A percentile compares a stretch with the other conserved stretches of the same genome.
phyloP scores from a whole-genome alignment of 768 basidiomycete genomes.

The Sistotremastrum suecicum region DNA sequence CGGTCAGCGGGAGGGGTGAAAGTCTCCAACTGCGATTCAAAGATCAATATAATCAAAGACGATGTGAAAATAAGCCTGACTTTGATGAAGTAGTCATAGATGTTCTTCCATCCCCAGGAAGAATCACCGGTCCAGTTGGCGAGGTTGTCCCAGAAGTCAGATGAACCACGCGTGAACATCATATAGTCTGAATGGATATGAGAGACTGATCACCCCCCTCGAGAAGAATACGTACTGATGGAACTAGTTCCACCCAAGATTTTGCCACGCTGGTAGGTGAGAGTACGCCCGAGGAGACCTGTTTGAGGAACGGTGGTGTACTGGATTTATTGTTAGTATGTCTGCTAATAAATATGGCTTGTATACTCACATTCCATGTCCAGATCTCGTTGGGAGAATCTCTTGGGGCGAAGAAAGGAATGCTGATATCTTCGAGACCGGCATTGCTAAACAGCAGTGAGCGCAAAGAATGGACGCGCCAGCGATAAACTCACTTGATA shows the following conservation, averaged over 20 bases:
- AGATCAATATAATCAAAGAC: background rate
- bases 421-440: background rate
- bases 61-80: background rate
- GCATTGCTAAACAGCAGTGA: background rate
- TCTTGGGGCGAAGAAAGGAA: background rate
- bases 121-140: conserved; percentile 4
- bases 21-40: conserved; percentile 5
- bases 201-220: background rate
- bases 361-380: background rate
- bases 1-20: conserved; percentile 10
- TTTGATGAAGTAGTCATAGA: conserved; percentile 1
- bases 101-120: conserved; percentile 5
- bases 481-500: background rate
- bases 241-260: conserved; percentile 4
- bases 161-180: conserved; percentile 4
- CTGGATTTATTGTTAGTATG: too few species aligned
- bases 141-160: conserved; percentile 4
- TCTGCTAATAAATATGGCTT: too few species aligned
- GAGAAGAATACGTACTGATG: background rate
- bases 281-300: background rate
- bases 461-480: too few species aligned
- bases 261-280: background rate
- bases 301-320: conserved; percentile 4
- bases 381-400: background rate
- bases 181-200: background rate